Percentiles rank a stretch among this genome's conserved stretches.
Conservation (phyloP, 306 rosid species). For the Leucaena leucocephala region DNA sequence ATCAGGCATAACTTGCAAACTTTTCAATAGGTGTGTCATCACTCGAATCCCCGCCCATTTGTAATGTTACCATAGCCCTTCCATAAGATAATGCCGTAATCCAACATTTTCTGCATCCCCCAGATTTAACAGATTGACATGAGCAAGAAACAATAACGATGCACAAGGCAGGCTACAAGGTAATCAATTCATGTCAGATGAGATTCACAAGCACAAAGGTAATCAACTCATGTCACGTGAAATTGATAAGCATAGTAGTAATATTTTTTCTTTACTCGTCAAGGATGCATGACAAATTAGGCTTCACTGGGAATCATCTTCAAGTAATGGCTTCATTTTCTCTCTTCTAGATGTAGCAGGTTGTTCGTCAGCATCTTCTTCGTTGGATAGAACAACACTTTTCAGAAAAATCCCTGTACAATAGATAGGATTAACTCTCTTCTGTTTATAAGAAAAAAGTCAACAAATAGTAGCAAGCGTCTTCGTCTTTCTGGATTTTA, state of each 20-base stretch:
- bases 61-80: constrained; percentile 11
- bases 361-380: constrained; percentile 45
- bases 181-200: background rate
- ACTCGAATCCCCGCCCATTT: background rate
- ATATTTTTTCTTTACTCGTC: background rate
- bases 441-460: background rate
- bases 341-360: constrained; percentile 38
- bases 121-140: constrained; percentile 7
- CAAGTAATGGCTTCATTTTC: constrained; percentile 65
- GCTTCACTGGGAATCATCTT: constrained; percentile 42
- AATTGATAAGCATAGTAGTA: background rate
- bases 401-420: constrained; percentile 66
- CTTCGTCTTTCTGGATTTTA: constrained; percentile 8
- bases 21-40: background rate
- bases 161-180: constrained; percentile 13
- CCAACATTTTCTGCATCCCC: constrained; percentile 25
- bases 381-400: constrained; percentile 45
- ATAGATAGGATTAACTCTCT: constrained; percentile 23
- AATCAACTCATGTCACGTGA: too few relatives aligned
- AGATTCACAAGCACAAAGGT: constrained; percentile 4
- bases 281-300: constrained; percentile 34
- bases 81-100: constrained; percentile 14
- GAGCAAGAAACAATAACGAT: constrained; percentile 24
- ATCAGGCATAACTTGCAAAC: background rate
- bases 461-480: constrained; percentile 23